Base-by-base conservation (phyloP, 2,329 filamentous ascomycete species). In the Aspergillus quadricinctus region DNA sequence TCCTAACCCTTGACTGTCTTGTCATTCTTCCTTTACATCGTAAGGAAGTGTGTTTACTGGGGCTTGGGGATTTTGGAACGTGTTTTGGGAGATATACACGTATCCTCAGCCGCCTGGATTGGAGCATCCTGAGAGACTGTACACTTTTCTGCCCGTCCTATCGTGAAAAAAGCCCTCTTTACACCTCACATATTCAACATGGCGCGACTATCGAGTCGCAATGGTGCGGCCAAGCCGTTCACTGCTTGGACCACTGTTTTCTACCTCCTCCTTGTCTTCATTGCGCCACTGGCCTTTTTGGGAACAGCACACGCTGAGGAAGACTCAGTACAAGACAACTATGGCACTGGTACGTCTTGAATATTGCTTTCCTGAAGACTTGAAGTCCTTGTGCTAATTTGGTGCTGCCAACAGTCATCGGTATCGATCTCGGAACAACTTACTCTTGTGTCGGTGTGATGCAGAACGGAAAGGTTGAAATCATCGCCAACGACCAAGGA, bases 401-500 rank as follows among this genome's bases (percentile, higher is more conserved):
- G 10, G 43, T 46, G 31, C 10, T 27, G 8, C 5, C 11, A 5
- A 49, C 64, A 82, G 91, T 96, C 68, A 92, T 96, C 70, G 92
- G 92, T 86, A 96, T 96, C 79, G 91, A 96, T 87, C 78, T 96
- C 73, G 92, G 92, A 79, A 96, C 92, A 52, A 96, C 92, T 64
- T 85, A 85, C 75, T 85, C 82, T 70, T 96, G 92, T 79, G 91
- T 96, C 69, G 92, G 90, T 88, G 90, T 96, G 75, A 96, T 96
- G 91, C 88, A 92, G 75, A 89, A 91, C 75, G 92, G 92, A 76
- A 94, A 93, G 79, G 91, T 96, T 67, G 91, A 96, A 73, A 96
- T 96, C 80, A 83, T 96, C 68, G 90, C 90, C 79, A 96, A 96
- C 82, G 91, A 96, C 79, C 92, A 96, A 83, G 91, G 91, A 83